These are phyloP conservation scores for Tillandsia leiboldiana DNA, from an alignment of 176 grass and related monocot genomes.

Conservation along the genomic window DNA sequence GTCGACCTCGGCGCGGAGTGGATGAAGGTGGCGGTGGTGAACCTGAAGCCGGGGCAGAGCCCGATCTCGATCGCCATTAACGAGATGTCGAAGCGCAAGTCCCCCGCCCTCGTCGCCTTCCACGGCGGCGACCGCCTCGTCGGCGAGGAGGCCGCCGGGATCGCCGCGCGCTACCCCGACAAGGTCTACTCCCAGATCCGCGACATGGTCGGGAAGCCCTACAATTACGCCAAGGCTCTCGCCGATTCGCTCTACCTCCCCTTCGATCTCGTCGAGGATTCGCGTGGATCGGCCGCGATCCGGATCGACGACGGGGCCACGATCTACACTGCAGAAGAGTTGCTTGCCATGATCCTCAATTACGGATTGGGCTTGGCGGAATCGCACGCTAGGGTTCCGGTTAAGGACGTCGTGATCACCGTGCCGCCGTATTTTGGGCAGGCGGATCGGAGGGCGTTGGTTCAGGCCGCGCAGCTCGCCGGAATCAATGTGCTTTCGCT, in stretches of 20 bases:
- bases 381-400: constrained; percentile 51
- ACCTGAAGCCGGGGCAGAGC: constrained; percentile 62
- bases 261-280: constrained; percentile 70
- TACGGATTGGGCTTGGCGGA: constrained; percentile 66
- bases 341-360: constrained; percentile 74
- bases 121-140: constrained; percentile 63
- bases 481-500: constrained; percentile 85
- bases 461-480: constrained; percentile 75
- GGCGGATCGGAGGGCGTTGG: constrained; percentile 66
- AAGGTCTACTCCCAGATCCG: constrained; percentile 79
- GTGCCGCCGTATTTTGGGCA: constrained; percentile 88
- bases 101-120: constrained; percentile 67
- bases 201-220: constrained; percentile 77
- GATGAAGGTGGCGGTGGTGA: constrained; percentile 89
- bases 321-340: constrained; percentile 67
- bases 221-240: constrained; percentile 42
- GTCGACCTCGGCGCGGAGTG: constrained; percentile 95
- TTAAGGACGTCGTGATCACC: constrained; percentile 76
- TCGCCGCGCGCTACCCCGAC: constrained; percentile 68
- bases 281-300: constrained; percentile 55
- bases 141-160: constrained; percentile 87
- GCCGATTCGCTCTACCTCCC: constrained; percentile 64
- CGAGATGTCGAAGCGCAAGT: constrained; percentile 99
- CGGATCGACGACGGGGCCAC: constrained; percentile 57
- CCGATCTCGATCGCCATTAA: constrained; percentile 89